These are phyloP conservation scores for Boeremia exigua DNA, from an alignment of 2,329 filamentous ascomycete genomes.

Conservation along the genomic window DNA sequence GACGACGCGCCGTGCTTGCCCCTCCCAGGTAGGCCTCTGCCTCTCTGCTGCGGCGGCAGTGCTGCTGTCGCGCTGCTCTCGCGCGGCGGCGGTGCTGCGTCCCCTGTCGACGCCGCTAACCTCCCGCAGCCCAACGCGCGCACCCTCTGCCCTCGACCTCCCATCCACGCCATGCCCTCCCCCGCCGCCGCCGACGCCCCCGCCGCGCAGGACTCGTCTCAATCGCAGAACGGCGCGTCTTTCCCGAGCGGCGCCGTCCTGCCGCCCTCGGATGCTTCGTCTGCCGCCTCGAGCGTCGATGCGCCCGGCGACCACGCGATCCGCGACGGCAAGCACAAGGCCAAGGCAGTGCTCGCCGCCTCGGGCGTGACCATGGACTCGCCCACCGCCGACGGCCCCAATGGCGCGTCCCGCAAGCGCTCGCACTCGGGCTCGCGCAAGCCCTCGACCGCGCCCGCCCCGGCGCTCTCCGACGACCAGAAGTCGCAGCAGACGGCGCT, in stretches of 20 bases:
- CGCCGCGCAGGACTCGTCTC: constrained; percentile 32
- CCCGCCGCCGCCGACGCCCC: constrained; percentile 35
- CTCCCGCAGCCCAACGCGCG: constrained; percentile 29
- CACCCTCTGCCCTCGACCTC: constrained; percentile 23
- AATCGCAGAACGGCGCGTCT: constrained; percentile 40
- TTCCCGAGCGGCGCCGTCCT: constrained; percentile 43
- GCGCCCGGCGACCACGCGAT: constrained; percentile 54
- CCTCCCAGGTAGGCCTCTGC: constrained; percentile 36
- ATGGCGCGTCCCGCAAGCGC: constrained; percentile 63
- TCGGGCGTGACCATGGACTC: constrained; percentile 51
- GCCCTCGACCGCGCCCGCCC: constrained; percentile 48
- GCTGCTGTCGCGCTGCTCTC: neutral
- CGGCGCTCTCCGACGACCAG: constrained; percentile 48
- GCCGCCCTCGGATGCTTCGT: constrained; percentile 35
- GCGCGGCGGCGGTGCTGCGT: constrained; percentile 28
- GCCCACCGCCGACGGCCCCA: constrained; percentile 49
- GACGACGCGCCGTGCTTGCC: constrained; percentile 49
- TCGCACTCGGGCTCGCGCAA: constrained; percentile 65
- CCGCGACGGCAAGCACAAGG: constrained; percentile 65
- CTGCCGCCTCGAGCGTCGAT: constrained; percentile 33
- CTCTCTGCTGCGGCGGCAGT: constrained; percentile 13
- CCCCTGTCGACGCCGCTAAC: constrained; percentile 35
- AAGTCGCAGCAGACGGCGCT: constrained; percentile 52
- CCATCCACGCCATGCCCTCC: constrained; percentile 43
- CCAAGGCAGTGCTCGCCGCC: constrained; percentile 63